Conservation (phyloP, 1,284 basidiomycete genomes). For the Uromyces viciae-fabae region DNA sequence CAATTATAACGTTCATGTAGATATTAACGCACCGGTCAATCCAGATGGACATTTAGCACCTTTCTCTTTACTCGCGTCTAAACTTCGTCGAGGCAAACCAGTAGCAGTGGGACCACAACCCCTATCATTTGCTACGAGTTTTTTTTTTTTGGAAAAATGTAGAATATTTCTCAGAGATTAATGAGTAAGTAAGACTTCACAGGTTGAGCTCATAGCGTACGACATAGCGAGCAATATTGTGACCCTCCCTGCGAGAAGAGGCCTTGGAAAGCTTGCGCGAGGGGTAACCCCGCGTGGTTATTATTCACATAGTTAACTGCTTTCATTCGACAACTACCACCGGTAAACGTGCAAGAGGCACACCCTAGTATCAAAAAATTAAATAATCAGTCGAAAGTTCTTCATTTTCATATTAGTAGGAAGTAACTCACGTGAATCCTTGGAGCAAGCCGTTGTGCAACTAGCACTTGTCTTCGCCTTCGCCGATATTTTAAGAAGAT, state of each 20-base stretch:
- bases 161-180: not conserved
- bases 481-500: not conserved
- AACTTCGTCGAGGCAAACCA: constrained; percentile 10
- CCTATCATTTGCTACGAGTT: not conserved
- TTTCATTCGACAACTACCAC: not conserved
- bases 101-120: constrained; percentile 12
- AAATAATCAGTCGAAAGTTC: not conserved
- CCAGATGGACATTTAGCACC: not conserved
- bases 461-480: constrained; percentile 1
- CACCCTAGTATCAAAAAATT: not conserved
- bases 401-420: not conserved
- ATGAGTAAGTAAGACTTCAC: not conserved
- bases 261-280: constrained; percentile 18
- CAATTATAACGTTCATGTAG: not conserved
- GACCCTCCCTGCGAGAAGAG: not conserved
- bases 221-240: constrained; percentile 16
- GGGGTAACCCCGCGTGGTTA: constrained; percentile 1
- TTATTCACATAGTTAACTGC: constrained; percentile 12
- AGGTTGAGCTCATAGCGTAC: not conserved
- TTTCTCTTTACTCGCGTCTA: not conserved
- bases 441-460: not conserved
- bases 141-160: not conserved
- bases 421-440: not conserved
- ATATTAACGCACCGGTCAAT: not conserved
- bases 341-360: not conserved